Percentiles rank a stretch among this genome's conserved stretches.
Conservation (phyloP, 2,329 filamentous ascomycete genomes). For the Trichoderma simmonsii region DNA sequence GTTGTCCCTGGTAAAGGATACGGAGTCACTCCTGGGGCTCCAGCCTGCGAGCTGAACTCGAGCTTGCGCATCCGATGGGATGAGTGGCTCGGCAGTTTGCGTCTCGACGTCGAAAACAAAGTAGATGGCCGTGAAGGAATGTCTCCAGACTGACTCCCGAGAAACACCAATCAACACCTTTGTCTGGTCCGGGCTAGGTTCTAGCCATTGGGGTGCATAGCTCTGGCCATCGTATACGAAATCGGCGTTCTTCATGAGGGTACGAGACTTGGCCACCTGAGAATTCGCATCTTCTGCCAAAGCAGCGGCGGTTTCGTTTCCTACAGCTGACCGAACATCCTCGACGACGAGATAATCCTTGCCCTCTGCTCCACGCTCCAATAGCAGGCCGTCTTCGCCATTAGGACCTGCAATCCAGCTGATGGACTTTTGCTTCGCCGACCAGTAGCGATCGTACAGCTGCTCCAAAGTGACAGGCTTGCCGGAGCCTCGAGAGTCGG, state of each 20-base stretch:
- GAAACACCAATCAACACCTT: constrained; percentile 82
- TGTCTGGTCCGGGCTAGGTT: constrained; percentile 78
- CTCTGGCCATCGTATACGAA: constrained; percentile 59
- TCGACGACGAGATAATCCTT: constrained; percentile 82
- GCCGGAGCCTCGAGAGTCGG: constrained; percentile 61
- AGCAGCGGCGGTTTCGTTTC: constrained; percentile 17
- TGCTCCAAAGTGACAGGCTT: constrained; percentile 73
- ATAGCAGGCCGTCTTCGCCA: constrained; percentile 78
- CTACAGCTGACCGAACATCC: constrained; percentile 62
- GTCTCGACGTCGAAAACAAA: constrained; percentile 88
- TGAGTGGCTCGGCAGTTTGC: constrained; percentile 72
- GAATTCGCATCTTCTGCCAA: constrained; percentile 29
- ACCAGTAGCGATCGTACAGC: constrained; percentile 65
- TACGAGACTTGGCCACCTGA: constrained; percentile 52
- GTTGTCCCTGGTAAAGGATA: constrained; percentile 88
- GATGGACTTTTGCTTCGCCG: constrained; percentile 60
- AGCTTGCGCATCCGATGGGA: constrained; percentile 62
- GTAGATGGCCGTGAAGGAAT: constrained; percentile 82
- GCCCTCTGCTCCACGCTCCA: constrained; percentile 63
- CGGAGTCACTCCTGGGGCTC: constrained; percentile 81
- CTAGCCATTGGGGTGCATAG: constrained; percentile 58
- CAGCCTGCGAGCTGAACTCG: constrained; percentile 81
- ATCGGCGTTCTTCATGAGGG: constrained; percentile 67
- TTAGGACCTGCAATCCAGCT: constrained; percentile 73
- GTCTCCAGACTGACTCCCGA: constrained; percentile 74